phyloP scores from a whole-genome alignment of 768 basidiomycete species.

The Boletus pseudopeckii region DNA sequence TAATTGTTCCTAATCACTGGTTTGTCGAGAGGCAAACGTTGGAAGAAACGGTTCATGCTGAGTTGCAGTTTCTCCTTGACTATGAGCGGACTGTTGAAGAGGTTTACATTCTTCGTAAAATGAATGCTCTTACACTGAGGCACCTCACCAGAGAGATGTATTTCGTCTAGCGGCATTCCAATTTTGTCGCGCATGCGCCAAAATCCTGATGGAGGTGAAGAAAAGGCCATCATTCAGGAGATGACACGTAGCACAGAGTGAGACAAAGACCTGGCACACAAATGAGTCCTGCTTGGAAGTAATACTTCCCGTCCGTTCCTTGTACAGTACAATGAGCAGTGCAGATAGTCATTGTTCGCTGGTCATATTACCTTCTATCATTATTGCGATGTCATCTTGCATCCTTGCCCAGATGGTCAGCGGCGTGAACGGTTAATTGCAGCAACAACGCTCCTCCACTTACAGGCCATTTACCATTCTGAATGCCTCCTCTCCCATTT shows the following conservation, averaged over 20 bases:
- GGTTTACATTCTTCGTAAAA: neutral
- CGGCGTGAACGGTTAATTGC: neutral
- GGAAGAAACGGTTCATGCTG: conserved; percentile 71
- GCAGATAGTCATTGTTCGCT: neutral
- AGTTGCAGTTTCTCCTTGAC: conserved; percentile 61
- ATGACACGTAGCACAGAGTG: neutral
- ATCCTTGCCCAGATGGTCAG: conserved; percentile 31
- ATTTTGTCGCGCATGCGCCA: conserved; percentile 84
- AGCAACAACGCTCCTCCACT: conserved; percentile 24
- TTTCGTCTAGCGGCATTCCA: conserved; percentile 68
- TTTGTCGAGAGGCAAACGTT: conserved; percentile 60
- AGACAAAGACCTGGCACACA: conserved; percentile 54
- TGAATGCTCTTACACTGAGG: conserved; percentile 57
- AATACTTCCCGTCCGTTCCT: conserved; percentile 68
- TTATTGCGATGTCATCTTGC: conserved; percentile 58
- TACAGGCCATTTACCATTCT: conserved; percentile 60
- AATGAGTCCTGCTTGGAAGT: conserved; percentile 74
- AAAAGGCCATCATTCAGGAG: neutral
- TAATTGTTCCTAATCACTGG: conserved; percentile 76
- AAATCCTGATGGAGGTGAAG: conserved; percentile 44
- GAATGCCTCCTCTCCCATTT: conserved; percentile 53
- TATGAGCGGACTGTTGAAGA: conserved; percentile 25
- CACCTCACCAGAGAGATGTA: conserved; percentile 62
- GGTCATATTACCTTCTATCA: conserved; percentile 49
- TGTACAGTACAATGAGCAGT: conserved; percentile 4